Evolutionary conservation across 2,329 filamentous ascomycete genomes (phyloP).

Genomic region (Penicillium crustosum): DNA sequence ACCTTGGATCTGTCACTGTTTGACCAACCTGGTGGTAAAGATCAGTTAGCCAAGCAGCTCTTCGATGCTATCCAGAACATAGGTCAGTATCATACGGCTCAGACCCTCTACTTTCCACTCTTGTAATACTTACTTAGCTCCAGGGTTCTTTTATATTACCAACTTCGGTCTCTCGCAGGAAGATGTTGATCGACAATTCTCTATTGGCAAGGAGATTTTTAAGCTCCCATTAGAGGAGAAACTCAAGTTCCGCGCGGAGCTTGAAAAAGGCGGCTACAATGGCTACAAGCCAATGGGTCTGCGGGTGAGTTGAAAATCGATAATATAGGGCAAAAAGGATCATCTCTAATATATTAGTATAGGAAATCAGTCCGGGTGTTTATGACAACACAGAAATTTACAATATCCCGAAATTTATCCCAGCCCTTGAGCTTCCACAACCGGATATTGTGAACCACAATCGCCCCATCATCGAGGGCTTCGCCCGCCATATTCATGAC

Average conservation of each 20-base stretch:
- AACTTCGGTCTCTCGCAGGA: constrained; percentile 60
- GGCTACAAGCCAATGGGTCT: constrained; percentile 51
- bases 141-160: constrained; percentile 61
- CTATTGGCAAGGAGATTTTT: constrained; percentile 59
- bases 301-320: not conserved
- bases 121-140: constrained; percentile 12
- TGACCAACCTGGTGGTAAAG: constrained; percentile 53
- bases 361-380: constrained; percentile 28
- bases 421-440: constrained; percentile 11
- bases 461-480: constrained; percentile 11
- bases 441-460: constrained; percentile 10
- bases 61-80: constrained; percentile 52
- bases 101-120: fast-evolving
- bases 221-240: constrained; percentile 57
- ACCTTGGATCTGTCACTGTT: constrained; percentile 57
- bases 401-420: constrained; percentile 57
- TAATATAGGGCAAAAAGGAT: not conserved
- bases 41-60: constrained; percentile 53
- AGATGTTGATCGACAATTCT: constrained; percentile 59
- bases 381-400: constrained; percentile 58
- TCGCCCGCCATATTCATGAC: constrained; percentile 19
- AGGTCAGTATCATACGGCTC: constrained; percentile 21
- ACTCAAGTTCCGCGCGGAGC: constrained; percentile 52
- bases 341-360: constrained; percentile 13
- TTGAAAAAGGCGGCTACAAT: constrained; percentile 55